A percentile compares a stretch with the other conserved stretches of the same genome.
Evolutionary conservation across 2,329 filamentous ascomycete species (phyloP).

Genomic region (Dothiorella sarmentorum): DNA sequence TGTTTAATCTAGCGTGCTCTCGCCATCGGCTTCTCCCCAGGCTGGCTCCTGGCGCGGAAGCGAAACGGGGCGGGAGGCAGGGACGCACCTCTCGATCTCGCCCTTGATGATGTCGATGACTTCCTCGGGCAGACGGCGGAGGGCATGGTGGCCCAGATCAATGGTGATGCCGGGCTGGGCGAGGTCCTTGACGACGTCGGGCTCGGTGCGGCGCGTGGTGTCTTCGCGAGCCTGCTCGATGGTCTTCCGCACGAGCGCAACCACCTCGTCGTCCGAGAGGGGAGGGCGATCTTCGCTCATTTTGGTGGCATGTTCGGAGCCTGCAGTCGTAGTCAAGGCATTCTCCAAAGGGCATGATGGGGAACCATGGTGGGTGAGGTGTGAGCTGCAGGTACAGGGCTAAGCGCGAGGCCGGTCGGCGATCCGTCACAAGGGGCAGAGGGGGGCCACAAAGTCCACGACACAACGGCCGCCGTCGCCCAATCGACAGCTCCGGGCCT

Average conservation of each 20-base stretch:
- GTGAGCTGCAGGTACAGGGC: constrained; percentile 12
- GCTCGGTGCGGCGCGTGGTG: constrained; percentile 49
- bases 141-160: constrained; percentile 72
- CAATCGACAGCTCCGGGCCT: neutral
- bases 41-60: constrained; percentile 8
- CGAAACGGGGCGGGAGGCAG: neutral
- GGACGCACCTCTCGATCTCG: constrained; percentile 63
- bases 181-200: constrained; percentile 53
- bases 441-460: constrained; percentile 9
- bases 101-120: constrained; percentile 72
- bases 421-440: constrained; percentile 1
- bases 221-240: constrained; percentile 66
- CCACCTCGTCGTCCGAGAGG: constrained; percentile 61
- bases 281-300: constrained; percentile 38
- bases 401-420: constrained; percentile 5
- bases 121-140: constrained; percentile 67
- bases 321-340: constrained; percentile 2
- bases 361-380: constrained; percentile 1
- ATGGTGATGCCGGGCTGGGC: constrained; percentile 70
- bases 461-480: neutral
- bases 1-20: neutral
- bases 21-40: neutral
- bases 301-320: constrained; percentile 15
- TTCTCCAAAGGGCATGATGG: constrained; percentile 7
- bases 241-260: constrained; percentile 62